Percentiles rank a stretch among this genome's conserved stretches.
phyloP scores from a whole-genome alignment of 1,139 yeast species.

The Zygoascus hellenicus region DNA sequence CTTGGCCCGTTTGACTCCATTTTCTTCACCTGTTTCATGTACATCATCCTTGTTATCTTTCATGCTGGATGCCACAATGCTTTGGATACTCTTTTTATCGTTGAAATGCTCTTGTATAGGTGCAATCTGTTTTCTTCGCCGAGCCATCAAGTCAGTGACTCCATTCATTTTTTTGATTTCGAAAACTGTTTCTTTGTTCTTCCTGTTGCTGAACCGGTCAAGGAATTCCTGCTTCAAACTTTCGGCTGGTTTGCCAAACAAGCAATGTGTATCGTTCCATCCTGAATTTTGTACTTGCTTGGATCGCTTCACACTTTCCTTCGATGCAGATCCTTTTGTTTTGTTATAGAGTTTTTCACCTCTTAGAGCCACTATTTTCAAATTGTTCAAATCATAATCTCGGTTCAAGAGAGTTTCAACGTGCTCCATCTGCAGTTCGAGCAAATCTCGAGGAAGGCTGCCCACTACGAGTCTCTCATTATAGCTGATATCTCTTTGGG shows the following conservation, averaged over 20 bases:
- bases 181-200: conserved; percentile 76
- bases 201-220: conserved; percentile 61
- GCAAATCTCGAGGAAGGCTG: conserved; percentile 61
- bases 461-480: conserved; percentile 80
- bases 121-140: conserved; percentile 80
- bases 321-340: conserved; percentile 82
- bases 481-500: conserved; percentile 57
- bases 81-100: conserved; percentile 49
- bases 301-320: conserved; percentile 76
- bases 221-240: conserved; percentile 68
- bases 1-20: conserved; percentile 12
- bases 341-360: conserved; percentile 86
- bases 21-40: conserved; percentile 14
- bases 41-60: conserved; percentile 52
- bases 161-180: conserved; percentile 57
- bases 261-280: conserved; percentile 87
- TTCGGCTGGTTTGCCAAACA: conserved; percentile 51
- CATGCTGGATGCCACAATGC: conserved; percentile 32
- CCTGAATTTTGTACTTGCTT: conserved; percentile 65
- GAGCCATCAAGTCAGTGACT: conserved; percentile 78
- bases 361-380: conserved; percentile 68
- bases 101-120: conserved; percentile 75
- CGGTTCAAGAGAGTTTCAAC: conserved; percentile 55
- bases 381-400: conserved; percentile 62
- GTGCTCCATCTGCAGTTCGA: conserved; percentile 72